Conservation (phyloP, 331 rosid species). For the Stylosanthes scabra region DNA sequence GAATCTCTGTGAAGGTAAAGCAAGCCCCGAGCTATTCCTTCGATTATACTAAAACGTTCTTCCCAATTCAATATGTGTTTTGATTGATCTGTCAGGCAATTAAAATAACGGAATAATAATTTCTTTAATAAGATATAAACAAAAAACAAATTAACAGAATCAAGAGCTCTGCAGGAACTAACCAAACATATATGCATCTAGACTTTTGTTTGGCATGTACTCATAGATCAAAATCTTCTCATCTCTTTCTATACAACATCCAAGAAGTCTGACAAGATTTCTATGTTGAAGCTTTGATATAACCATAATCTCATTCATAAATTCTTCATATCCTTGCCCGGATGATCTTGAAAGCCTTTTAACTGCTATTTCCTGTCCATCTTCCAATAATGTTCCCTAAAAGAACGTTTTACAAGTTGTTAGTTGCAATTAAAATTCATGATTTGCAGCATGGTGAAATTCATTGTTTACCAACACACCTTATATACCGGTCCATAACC, state of each 20-base stretch:
- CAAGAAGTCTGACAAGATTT: conserved; percentile 30
- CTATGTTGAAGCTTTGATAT: conserved; percentile 45
- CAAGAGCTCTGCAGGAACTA: not conserved
- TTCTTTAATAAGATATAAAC: not conserved
- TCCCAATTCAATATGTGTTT: conserved; percentile 24
- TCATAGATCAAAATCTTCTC: conserved; percentile 4
- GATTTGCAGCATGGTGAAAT: not conserved
- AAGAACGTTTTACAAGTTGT: not conserved
- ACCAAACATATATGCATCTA: conserved; percentile 22
- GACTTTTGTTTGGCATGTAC: conserved; percentile 8
- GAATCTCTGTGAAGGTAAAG: conserved; percentile 8
- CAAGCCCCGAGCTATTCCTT: conserved; percentile 21
- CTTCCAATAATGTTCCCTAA: conserved; percentile 11
- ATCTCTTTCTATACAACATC: not conserved
- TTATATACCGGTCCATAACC: conserved; percentile 26
- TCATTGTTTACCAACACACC: conserved; percentile 13
- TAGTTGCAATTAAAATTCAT: not conserved
- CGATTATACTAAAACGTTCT: not conserved
- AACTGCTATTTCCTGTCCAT: conserved; percentile 41
- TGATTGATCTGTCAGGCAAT: not conserved
- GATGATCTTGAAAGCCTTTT: conserved; percentile 40
- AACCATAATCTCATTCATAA: conserved; percentile 37
- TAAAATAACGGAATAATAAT: not conserved
- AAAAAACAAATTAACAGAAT: not conserved
- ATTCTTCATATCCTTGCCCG: conserved; percentile 6